Percentiles rank a stretch among this genome's conserved stretches.
Evolutionary conservation across 73 alveolate genomes (phyloP).

Genomic region (Blepharisma japonicum): DNA sequence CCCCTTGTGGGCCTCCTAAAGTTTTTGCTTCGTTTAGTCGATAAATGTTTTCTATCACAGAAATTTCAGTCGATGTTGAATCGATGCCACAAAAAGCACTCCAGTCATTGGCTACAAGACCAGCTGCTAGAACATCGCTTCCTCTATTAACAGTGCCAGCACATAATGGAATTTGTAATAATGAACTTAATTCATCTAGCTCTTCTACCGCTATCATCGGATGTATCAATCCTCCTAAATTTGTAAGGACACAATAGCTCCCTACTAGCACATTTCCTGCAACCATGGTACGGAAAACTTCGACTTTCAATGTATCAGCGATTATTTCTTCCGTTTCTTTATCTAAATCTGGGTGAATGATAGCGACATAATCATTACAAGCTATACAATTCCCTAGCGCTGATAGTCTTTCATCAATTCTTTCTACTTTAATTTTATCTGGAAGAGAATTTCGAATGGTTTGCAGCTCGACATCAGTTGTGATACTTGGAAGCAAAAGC

Average conservation of each 20-base stretch:
- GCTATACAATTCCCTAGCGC: conserved; percentile 97
- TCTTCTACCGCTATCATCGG: conserved; percentile 97
- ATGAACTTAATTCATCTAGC: conserved; percentile 85
- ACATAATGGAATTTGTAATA: conserved; percentile 92
- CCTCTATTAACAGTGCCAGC: conserved; percentile 99
- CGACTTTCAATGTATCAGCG: conserved; percentile 95
- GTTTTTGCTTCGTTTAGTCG: conserved; percentile 71
- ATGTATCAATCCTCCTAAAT: conserved; percentile 97
- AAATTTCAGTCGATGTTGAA: conserved; percentile 95
- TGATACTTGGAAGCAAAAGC: conserved; percentile 92
- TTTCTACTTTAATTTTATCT: conserved; percentile 81
- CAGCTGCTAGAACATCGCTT: conserved; percentile 93
- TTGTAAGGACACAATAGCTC: conserved; percentile 83
- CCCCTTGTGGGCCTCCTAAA: conserved; percentile 35
- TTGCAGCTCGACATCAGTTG: conserved; percentile 94
- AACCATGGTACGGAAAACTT: conserved; percentile 95
- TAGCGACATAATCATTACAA: conserved; percentile 97
- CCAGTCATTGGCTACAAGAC: conserved; percentile 97
- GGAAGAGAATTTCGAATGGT: conserved; percentile 91
- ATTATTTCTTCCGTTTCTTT: conserved; percentile 98
- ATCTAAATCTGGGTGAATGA: conserved; percentile 98
- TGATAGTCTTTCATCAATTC: conserved; percentile 97
- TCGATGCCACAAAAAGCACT: conserved; percentile 96
- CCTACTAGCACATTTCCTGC: conserved; percentile 98
- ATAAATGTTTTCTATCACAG: conserved; percentile 95